Base-by-base conservation (phyloP, 1,139 yeast species). In the Kodamaea sp. region DNA sequence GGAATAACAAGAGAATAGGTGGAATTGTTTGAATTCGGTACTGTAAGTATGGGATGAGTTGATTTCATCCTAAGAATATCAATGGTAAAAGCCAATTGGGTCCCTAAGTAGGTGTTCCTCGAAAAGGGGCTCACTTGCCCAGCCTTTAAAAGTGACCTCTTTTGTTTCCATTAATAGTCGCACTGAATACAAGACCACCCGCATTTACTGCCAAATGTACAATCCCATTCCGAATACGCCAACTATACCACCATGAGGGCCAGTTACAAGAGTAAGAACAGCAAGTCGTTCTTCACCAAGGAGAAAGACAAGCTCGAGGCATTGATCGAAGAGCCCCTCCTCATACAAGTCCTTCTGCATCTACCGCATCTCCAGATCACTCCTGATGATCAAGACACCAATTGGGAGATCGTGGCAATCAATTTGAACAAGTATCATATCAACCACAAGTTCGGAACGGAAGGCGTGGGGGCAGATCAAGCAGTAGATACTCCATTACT, bases 361-460 rank as follows among this genome's bases (percentile, higher is more conserved):
- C 47, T 65, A 24, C 71, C 71, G 4, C 70, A 65, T 44, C 47
- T 63, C 15, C 70, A 63, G 42, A 38, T 50, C 10, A 52, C 57
- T 1, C 32, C 35, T 10, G 45, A 48, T 25, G 53, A 50, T 24
- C 57, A 53, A 36, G 61, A 61, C 32, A 62, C 61, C 39, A 38
- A 48, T 1, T 65, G 71, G 71, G 71, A 64, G 43, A 43, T 61
- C 7, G 51, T 65, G 9, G 68, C 71, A 6, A 63, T 64, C 16
- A 55, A 60, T 35, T 46, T 65, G 28, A 57, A 57, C 39, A 56
- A 50, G 28, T 36, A 36, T 22, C 50, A 48, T 24, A 55, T 55
- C 30, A 34, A 42, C n/a, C 37, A 44, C 11, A 38, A 51, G 1
- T 36, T 32, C 5, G 31, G 29, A 6, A 43, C 39, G 11, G 32